Evolutionary conservation across 352 stramenopile species (phyloP).

Genomic region (Globisporangium viniferum): DNA sequence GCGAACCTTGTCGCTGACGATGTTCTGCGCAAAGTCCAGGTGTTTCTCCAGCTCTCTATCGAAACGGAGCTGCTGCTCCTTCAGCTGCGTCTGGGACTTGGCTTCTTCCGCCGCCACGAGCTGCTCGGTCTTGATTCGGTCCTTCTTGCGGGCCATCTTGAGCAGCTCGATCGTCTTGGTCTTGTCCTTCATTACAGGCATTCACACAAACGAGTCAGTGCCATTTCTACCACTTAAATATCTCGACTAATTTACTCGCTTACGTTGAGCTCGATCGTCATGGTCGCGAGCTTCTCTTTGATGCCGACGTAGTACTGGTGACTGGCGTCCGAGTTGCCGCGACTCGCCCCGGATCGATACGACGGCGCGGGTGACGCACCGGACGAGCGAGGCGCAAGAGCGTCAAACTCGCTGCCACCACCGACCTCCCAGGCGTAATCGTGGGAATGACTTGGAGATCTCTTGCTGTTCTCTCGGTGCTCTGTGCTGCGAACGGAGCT

Average conservation of each 20-base stretch:
- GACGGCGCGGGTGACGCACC: slow-evolving; percentile 26
- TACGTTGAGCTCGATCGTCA: slow-evolving; percentile 79
- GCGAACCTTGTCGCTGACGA: slow-evolving; percentile 73
- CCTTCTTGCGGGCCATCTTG: slow-evolving; percentile 71
- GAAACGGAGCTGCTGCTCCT: slow-evolving; percentile 52
- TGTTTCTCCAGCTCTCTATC: slow-evolving; percentile 81
- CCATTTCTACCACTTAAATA: neutral
- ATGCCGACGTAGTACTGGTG: slow-evolving; percentile 68
- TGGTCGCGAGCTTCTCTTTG: slow-evolving; percentile 76
- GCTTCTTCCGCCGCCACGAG: slow-evolving; percentile 44
- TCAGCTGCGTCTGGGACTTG: slow-evolving; percentile 46
- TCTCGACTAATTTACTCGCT: slow-evolving; percentile 1
- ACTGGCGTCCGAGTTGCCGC: slow-evolving; percentile 26
- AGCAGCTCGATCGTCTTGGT: slow-evolving; percentile 83
- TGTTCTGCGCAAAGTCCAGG: slow-evolving; percentile 73
- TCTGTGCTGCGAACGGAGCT: slow-evolving; percentile 11
- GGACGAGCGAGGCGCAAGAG: slow-evolving; percentile 1
- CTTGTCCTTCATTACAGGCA: slow-evolving; percentile 50
- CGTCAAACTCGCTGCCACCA: neutral
- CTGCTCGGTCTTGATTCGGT: slow-evolving; percentile 63
- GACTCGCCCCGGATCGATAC: slow-evolving; percentile 31
- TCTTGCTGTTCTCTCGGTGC: slow-evolving; percentile 15
- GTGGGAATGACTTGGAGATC: slow-evolving; percentile 2
- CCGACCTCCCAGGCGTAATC: slow-evolving; percentile 36
- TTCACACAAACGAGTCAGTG: neutral